Base-by-base conservation (phyloP, 345 rosid genomes). In the Nasturtium officinale region DNA sequence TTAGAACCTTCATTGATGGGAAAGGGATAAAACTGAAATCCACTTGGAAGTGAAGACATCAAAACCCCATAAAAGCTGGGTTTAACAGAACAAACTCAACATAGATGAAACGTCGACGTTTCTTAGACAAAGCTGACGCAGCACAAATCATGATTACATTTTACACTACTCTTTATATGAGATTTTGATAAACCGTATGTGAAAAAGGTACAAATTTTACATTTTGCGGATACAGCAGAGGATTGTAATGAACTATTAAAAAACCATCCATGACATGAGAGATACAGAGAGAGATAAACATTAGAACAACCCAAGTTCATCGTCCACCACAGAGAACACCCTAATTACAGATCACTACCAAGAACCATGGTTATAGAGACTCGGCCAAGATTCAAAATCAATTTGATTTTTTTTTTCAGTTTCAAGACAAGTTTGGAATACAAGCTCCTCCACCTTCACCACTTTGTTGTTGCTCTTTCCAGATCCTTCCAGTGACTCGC, bases 401-500 rank as follows among this genome's bases (percentile, higher is more conserved):
- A 30, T 47, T 50, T 48, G 48, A 33, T 6, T 35, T 43, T 54
- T 28, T 47, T n/a, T 25, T 13, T 1, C 3, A 21, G 9, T 62
- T 53, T 69, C 18, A 69, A 82, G 91, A 89, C 54, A 93, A 89
- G 78, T 87, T 91, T 66, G 97, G 98, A 56, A 91, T 87, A 84
- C 96, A 89, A 16, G 88, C 88, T 30, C 91, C 97, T 12, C 87
- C 90, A 29, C 94, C 89, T 6, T 86, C 96, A 69, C 89, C 95
- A 13, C 82, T 89, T 74, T 87, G 90, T 72, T 87, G 97, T 72
- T 89, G 92, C 74, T 94, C 97, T 81, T 89, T 94, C 98, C 98
- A 94, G 67, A 94, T 94, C 70, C 96, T 74, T 7, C 98, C 97
- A 3, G 96, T 91, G 29, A 94, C 91, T 75, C 96, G 81, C 23